These are phyloP conservation scores for Malassezia sympodialis DNA, from an alignment of 1,284 basidiomycete genomes.

Conservation along the genomic window DNA sequence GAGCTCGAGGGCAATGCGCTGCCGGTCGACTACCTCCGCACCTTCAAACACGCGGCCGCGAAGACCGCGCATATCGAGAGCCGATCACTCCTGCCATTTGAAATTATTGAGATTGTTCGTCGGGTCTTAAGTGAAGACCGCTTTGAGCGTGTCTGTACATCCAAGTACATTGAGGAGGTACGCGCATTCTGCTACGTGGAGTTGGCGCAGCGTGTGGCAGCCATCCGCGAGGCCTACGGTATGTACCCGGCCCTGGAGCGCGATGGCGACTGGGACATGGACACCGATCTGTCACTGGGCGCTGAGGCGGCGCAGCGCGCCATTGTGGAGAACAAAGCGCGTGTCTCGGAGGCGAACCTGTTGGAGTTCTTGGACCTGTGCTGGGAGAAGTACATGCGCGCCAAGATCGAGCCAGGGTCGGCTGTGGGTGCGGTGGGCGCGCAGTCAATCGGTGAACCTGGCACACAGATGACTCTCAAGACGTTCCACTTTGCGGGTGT, in stretches of 20 bases:
- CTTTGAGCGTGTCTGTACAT: constrained; percentile 57
- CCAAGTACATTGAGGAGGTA: constrained; percentile 67
- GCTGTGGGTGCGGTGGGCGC: constrained; percentile 97
- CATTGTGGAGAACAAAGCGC: constrained; percentile 76
- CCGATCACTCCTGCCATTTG: constrained; percentile 69
- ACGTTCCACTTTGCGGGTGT: constrained; percentile 99
- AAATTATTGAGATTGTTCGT: constrained; percentile 68
- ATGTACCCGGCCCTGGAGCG: constrained; percentile 74
- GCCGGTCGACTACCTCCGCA: constrained; percentile 61
- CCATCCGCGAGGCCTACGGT: constrained; percentile 63
- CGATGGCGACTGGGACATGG: constrained; percentile 65
- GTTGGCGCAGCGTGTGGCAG: constrained; percentile 62
- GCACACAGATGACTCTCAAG: constrained; percentile 98
- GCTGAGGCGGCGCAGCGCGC: constrained; percentile 56
- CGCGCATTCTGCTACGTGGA: constrained; percentile 63
- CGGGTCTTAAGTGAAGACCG: constrained; percentile 54
- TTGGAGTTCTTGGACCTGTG: constrained; percentile 71
- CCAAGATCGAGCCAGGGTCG: constrained; percentile 45
- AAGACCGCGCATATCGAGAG: constrained; percentile 50
- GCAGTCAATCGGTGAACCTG: constrained; percentile 97
- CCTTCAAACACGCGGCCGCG: constrained; percentile 79
- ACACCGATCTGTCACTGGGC: constrained; percentile 67
- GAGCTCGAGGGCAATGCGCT: constrained; percentile 81
- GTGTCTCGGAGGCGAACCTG: constrained; percentile 76
- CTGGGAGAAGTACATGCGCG: constrained; percentile 57